Base-by-base conservation (phyloP, 371 early-diverging fungal species). In the Cokeromyces recurvatus region DNA sequence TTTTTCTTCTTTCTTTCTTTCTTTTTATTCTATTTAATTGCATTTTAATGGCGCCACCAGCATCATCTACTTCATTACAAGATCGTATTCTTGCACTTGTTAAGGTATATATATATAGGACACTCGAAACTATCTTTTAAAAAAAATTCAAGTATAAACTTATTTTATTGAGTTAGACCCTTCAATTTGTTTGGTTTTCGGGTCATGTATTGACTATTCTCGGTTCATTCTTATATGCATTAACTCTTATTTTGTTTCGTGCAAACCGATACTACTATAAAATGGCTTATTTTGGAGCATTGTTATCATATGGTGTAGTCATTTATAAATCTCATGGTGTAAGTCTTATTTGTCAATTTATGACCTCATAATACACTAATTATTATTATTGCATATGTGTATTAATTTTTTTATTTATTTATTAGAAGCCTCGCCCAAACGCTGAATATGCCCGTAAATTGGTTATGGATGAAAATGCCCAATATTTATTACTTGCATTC, bases 261-360 rank as follows among this genome's bases (percentile, higher is more conserved):
- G 40, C 60, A 44, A 44, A 55, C 23, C 39, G 58, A 20, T 47
- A 43, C 17, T 48, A 59, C 45, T 90, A 90, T 56, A 63, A 58
- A 34, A 59, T 71, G 43, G 89, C 89, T 12, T 82, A 78, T 36
- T 51, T 82, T 54, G 90, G 92, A 8, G 86, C 90, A 5, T 47
- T 89, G 7, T 44, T 86, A 23, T 84, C 86, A 36, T 94, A 94
- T 62, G 84, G 85, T 37, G 89, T 94, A 23, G 91, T 93, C 42
- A 78, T 91, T 43, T 90, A 88, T 78, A 92, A 90, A 59, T 81
- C 89, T 10, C 86, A 87, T 60, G 86, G 86, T 48, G 87, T 88
- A 78, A 76, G 80, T 66, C n/a, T n/a, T n/a, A n/a, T 32, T 41
- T 21, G 35, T 4, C n/a, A n/a, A 29, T n/a, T 20, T 50, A 14